A percentile compares a stretch with the other conserved stretches of the same genome.
Evolutionary conservation across 208 protist species (phyloP).

Genomic region (Tritrichomonas musculus): DNA sequence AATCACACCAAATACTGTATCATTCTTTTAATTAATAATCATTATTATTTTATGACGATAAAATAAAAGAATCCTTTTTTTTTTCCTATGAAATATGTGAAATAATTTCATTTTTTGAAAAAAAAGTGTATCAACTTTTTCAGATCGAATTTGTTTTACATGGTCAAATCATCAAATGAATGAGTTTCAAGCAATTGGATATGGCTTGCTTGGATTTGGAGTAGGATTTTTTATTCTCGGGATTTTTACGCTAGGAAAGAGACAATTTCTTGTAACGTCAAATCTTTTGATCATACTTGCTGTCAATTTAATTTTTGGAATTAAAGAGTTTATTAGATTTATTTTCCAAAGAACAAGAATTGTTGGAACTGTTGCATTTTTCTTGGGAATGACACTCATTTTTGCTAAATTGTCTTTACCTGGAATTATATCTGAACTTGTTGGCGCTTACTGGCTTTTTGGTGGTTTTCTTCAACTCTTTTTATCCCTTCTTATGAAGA

Average conservation of each 20-base stretch:
- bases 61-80: too few species aligned
- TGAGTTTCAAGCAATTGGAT: background rate
- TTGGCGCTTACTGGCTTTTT: background rate
- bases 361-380: background rate
- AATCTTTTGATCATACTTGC: background rate
- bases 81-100: too few species aligned
- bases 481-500: background rate
- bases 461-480: background rate
- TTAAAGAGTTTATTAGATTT: background rate
- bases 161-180: too few species aligned
- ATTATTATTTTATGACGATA: too few species aligned
- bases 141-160: too few species aligned
- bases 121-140: too few species aligned
- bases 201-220: background rate
- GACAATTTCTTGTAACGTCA: background rate
- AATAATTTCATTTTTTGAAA: too few species aligned
- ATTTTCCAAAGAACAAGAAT: background rate
- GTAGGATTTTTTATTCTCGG: background rate
- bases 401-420: background rate
- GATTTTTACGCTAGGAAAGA: background rate
- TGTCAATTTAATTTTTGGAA: background rate
- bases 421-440: slow-evolving; percentile 18
- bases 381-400: background rate
- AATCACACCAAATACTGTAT: too few species aligned
- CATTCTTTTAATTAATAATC: too few species aligned